Percentiles rank a stretch among this genome's conserved stretches.
phyloP scores from a whole-genome alignment of 306 rosid species.

The Cucurbita moschata region DNA sequence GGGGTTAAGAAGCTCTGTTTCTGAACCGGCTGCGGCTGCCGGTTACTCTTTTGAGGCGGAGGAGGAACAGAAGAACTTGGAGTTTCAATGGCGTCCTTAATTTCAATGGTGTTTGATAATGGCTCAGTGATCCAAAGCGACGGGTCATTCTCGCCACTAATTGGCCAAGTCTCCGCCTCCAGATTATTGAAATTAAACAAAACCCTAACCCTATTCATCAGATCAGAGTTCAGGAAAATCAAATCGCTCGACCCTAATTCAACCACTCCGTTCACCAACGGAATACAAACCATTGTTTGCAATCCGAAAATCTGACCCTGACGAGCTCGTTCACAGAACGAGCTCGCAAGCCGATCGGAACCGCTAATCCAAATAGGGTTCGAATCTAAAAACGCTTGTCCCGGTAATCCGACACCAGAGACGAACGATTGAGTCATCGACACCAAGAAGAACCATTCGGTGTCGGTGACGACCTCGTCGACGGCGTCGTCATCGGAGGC shows the following conservation, averaged over 20 bases:
- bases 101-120: slow-evolving; percentile 19
- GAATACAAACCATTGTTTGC: slow-evolving; percentile 65
- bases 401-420: slow-evolving; percentile 53
- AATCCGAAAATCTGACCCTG: slow-evolving; percentile 54
- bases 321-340: slow-evolving; percentile 58
- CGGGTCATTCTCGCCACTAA: slow-evolving; percentile 55
- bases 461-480: slow-evolving; percentile 83
- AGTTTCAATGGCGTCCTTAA: slow-evolving; percentile 30
- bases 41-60: slow-evolving; percentile 17
- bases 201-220: slow-evolving; percentile 54
- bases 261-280: slow-evolving; percentile 64
- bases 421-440: slow-evolving; percentile 86
- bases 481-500: slow-evolving; percentile 31
- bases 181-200: slow-evolving; percentile 58
- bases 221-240: slow-evolving; percentile 55
- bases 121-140: slow-evolving; percentile 65
- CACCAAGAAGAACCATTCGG: slow-evolving; percentile 88
- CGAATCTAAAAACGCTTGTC: slow-evolving; percentile 46
- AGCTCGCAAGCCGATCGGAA: slow-evolving; percentile 25
- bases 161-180: slow-evolving; percentile 55
- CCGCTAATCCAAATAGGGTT: slow-evolving; percentile 67
- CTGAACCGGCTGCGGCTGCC: slow-evolving; percentile 20
- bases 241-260: slow-evolving; percentile 72
- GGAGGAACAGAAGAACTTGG: slow-evolving; percentile 39
- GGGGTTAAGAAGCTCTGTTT: slow-evolving; percentile 39